A percentile compares a stretch with the other conserved stretches of the same genome.
phyloP scores from a whole-genome alignment of 2,329 filamentous ascomycete species.

The Fusarium graminum region DNA sequence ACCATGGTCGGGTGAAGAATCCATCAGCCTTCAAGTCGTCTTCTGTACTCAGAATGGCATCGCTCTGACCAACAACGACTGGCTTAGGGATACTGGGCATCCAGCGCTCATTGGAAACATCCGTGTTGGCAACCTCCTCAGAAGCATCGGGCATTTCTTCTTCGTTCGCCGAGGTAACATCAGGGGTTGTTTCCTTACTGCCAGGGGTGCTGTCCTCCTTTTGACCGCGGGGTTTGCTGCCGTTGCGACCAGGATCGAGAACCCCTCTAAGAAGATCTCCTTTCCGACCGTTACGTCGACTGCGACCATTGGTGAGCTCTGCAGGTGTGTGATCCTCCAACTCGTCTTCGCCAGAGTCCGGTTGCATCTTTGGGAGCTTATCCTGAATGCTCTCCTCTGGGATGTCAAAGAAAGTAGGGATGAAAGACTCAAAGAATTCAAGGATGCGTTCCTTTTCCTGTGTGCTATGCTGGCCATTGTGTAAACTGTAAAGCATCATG shows the following conservation, averaged over 20 bases:
- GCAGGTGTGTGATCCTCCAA: slow-evolving; percentile 78
- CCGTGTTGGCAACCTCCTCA: slow-evolving; percentile 70
- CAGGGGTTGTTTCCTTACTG: slow-evolving; percentile 91
- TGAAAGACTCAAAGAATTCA: slow-evolving; percentile 81
- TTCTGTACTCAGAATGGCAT: slow-evolving; percentile 68
- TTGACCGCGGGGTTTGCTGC: slow-evolving; percentile 76
- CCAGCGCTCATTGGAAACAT: slow-evolving; percentile 74
- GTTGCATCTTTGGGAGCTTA: slow-evolving; percentile 75
- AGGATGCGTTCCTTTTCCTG: slow-evolving; percentile 80
- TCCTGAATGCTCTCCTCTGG: slow-evolving; percentile 76
- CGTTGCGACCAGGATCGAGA: slow-evolving; percentile 80
- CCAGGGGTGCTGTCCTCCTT: slow-evolving; percentile 85
- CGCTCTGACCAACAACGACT: slow-evolving; percentile 65
- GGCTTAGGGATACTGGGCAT: slow-evolving; percentile 71
- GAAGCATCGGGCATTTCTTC: slow-evolving; percentile 77
- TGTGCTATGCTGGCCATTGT: slow-evolving; percentile 77
- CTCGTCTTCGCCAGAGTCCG: slow-evolving; percentile 81
- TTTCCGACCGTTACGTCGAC: slow-evolving; percentile 80
- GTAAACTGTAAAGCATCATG: slow-evolving; percentile 74
- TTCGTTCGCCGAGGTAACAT: slow-evolving; percentile 80
- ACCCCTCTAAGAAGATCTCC: slow-evolving; percentile 87
- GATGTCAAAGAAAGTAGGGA: slow-evolving; percentile 82
- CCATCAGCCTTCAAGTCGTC: slow-evolving; percentile 80
- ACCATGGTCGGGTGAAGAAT: slow-evolving; percentile 82
- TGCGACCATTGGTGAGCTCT: slow-evolving; percentile 76